These are phyloP conservation scores for Podaxis sp. DNA, from an alignment of 768 basidiomycete species.

Conservation along the genomic window DNA sequence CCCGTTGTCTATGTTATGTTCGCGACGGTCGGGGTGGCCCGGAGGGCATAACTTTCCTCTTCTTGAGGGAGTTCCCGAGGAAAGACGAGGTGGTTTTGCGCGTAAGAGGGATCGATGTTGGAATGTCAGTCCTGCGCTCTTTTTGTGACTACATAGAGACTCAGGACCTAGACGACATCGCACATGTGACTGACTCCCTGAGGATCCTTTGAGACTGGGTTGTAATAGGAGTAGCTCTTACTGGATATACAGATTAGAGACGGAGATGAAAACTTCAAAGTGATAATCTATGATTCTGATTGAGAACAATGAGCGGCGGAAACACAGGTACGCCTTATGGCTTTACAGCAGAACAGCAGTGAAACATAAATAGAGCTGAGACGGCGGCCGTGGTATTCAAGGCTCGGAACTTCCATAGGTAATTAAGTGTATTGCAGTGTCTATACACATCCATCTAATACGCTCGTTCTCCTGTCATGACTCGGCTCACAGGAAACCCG, in stretches of 20 bases:
- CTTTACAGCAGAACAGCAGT: neutral
- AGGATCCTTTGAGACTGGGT: neutral
- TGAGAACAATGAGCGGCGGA: constrained; percentile 2
- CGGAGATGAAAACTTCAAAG: constrained; percentile 2
- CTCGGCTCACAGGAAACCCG: neutral
- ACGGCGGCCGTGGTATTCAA: neutral
- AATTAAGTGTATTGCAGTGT: constrained; percentile 1
- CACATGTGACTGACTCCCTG: constrained; percentile 16
- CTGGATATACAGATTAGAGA: neutral
- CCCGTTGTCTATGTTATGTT: constrained; percentile 21
- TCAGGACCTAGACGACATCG: constrained; percentile 30
- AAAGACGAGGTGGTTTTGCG: constrained; percentile 31
- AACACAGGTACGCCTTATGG: neutral
- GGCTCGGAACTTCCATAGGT: neutral
- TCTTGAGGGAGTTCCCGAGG: constrained; percentile 23
- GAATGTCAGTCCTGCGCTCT: constrained; percentile 25
- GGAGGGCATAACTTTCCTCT: constrained; percentile 27
- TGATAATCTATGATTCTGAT: neutral
- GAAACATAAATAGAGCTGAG: neutral
- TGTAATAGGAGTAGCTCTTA: neutral
- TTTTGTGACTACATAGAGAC: constrained; percentile 9
- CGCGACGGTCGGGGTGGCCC: constrained; percentile 18
- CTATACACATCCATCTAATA: neutral
- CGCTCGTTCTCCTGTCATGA: neutral
- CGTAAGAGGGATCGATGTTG: constrained; percentile 26